Conservation (phyloP, 495 filamentous ascomycete genomes). For the Eremomyces bilateralis region DNA sequence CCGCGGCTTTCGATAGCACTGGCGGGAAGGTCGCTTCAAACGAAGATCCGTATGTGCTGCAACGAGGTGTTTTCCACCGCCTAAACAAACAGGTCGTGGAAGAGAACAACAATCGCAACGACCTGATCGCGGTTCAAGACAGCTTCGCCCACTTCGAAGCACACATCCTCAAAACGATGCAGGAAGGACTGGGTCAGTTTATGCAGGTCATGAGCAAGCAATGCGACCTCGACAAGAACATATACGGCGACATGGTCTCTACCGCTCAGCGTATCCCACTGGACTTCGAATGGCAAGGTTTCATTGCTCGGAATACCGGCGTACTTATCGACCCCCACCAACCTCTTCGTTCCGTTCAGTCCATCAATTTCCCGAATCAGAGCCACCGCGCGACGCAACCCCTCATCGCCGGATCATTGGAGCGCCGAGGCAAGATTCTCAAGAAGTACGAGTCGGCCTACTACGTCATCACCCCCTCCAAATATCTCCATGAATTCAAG, state of each 20-base stretch:
- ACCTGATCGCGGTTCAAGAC: slow-evolving; percentile 71
- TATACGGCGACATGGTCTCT: slow-evolving; percentile 66
- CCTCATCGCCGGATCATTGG: slow-evolving; percentile 66
- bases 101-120: slow-evolving; percentile 85
- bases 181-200: slow-evolving; percentile 61
- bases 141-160: slow-evolving; percentile 75
- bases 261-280: slow-evolving; percentile 57
- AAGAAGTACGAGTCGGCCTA: slow-evolving; percentile 58
- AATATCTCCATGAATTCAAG: slow-evolving; percentile 90
- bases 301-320: slow-evolving; percentile 41
- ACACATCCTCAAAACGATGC: slow-evolving; percentile 65
- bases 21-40: slow-evolving; percentile 40
- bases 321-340: slow-evolving; percentile 61
- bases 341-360: slow-evolving; percentile 44
- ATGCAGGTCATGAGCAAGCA: slow-evolving; percentile 55
- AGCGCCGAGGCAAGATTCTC: slow-evolving; percentile 49
- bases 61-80: slow-evolving; percentile 58
- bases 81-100: slow-evolving; percentile 79
- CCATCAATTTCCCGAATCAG: slow-evolving; percentile 72
- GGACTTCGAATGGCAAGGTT: slow-evolving; percentile 87
- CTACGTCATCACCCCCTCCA: slow-evolving; percentile 71
- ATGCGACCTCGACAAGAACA: slow-evolving; percentile 51
- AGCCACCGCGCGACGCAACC: slow-evolving; percentile 58
- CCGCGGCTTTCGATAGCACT: slow-evolving; percentile 49
- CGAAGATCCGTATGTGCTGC: slow-evolving; percentile 76